phyloP scores from a whole-genome alignment of 495 filamentous ascomycete species.

The Hypoxylon cercidicola region DNA sequence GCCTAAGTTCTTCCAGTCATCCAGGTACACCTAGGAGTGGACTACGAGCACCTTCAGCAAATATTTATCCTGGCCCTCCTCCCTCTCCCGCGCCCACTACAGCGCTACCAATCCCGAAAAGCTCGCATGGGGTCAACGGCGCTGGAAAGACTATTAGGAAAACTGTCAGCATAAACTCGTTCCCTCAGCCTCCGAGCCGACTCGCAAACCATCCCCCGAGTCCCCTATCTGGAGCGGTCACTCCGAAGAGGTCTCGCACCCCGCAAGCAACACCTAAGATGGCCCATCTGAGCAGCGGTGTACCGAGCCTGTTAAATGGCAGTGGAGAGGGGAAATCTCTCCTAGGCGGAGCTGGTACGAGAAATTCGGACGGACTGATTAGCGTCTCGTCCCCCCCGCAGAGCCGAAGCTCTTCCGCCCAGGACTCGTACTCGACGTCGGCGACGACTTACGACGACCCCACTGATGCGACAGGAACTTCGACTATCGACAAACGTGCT shows the following conservation, averaged over 20 bases:
- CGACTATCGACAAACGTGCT: constrained; percentile 52
- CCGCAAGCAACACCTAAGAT: constrained; percentile 54
- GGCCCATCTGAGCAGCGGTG: constrained; percentile 57
- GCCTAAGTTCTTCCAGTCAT: constrained; percentile 58
- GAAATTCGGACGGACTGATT: constrained; percentile 75
- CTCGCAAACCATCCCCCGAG: constrained; percentile 67
- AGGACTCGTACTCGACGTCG: constrained; percentile 90
- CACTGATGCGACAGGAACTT: constrained; percentile 58
- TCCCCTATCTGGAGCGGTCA: constrained; percentile 62
- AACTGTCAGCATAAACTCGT: constrained; percentile 89
- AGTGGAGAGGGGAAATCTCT: constrained; percentile 80
- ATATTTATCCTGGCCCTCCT: constrained; percentile 49
- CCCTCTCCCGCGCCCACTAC: constrained; percentile 59
- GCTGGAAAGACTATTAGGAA: constrained; percentile 76
- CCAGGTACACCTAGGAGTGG: constrained; percentile 63
- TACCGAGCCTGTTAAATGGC: constrained; percentile 81
- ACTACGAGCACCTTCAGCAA: constrained; percentile 71
- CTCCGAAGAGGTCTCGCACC: constrained; percentile 52
- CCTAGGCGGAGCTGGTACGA: constrained; percentile 62
- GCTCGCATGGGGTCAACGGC: constrained; percentile 60
- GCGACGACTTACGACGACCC: constrained; percentile 86
- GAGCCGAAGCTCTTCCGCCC: constrained; percentile 87
- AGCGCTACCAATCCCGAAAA: constrained; percentile 61
- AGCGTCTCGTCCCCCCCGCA: constrained; percentile 82
- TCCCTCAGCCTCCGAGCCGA: constrained; percentile 85